Evolutionary conservation across 164 flowering plant species (phyloP), one percentile per base, ranked within the genome.

Genomic region (Nelumbo lutea): DNA sequence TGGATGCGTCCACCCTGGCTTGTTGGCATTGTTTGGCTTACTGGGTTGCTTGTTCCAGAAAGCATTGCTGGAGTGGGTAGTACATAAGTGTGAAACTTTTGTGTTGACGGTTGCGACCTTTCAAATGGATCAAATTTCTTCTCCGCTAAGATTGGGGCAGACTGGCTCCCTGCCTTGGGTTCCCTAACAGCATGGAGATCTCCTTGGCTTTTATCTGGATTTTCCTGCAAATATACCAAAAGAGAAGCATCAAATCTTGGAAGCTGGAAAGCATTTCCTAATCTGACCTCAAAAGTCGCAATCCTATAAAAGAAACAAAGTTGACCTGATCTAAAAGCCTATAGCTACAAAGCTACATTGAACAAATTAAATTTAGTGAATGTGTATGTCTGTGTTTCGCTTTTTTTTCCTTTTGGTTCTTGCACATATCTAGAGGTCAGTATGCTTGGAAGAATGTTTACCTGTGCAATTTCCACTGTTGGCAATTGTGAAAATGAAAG

Each of bases 61-160:
- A 80, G 64, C 56, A 41, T 44, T 70, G 86, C 70, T 51, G 98
- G 98, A 8, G 91, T 94, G 46, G 98, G 98, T 4, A 94, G 76
- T 39, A 83, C 95, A 76, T 94, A 94, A 0, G 98, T 73, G 69
- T 79, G 80, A 63, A 83, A 81, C 77, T 85, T 94, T 64, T 83
- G 71, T 50, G 91, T 59, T 5, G 84, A 74, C 45, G 83, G 84
- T 41, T 66, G 79, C 71, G 73, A 45, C 67, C 70, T 79, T 61
- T 85, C 92, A 14, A 79, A 68, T 67, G 83, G 60, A 74, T 86
- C 90, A 27, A 53, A 69, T 68, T 74, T 86, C 61, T 81, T 85
- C 52, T 84, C 90, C 51, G 86, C 70, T 69, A 81, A 84, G 40
- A 94, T 86, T 44, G 97, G 97, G 5, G 93, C 97, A 41, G 98